Base-by-base conservation (phyloP, 768 basidiomycete genomes). In the Leccinum broughii region DNA sequence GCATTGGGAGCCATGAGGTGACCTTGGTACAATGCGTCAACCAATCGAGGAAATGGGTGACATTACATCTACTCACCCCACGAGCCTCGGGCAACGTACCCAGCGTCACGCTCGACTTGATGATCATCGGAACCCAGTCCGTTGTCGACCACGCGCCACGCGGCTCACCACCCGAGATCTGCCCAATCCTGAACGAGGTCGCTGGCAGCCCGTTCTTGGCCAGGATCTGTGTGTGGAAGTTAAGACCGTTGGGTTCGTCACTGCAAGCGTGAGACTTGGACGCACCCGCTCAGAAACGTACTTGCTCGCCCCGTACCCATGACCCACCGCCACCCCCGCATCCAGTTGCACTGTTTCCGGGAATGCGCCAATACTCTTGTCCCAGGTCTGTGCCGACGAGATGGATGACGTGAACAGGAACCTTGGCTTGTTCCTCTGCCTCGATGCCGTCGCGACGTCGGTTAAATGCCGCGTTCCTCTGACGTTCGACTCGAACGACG, bases 401-500 rank as follows among this genome's bases (percentile, higher is more conserved):
- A 80, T 65, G 2, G 78, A 79, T 7, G 74, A 76, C 10, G 76
- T 77, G 61, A 81, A 83, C 41, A 81, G 53, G 56, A 81, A 67
- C 15, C 72, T 72, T 1, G 78, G 65, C 20, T 73, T 73, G 48
- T 46, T 28, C 3, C 63, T 37, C 39, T 58, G 62, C 7, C 52
- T 64, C 35, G 76, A 77, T 5, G 66, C 66, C 0, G 76, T 72
- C 6, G 76, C 74, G 58, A 54, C 64, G 60, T 56, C 61, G 6
- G 63, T 59, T 55, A 52, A 26, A 28, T 52, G n/a, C 30, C 80
- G 74, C 3, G 78, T 80, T 26, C 80, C 80, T 20, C 68, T 70
- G 35, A 86, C 70, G 62, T 83, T 79, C 4, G 77, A 62, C 60
- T 85, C 83, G 56, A 85, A 85, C 3, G 82, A 83, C 0, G 76